These are phyloP conservation scores for Dentipellis fragilis DNA, from an alignment of 768 basidiomycete genomes.

Conservation along the genomic window DNA sequence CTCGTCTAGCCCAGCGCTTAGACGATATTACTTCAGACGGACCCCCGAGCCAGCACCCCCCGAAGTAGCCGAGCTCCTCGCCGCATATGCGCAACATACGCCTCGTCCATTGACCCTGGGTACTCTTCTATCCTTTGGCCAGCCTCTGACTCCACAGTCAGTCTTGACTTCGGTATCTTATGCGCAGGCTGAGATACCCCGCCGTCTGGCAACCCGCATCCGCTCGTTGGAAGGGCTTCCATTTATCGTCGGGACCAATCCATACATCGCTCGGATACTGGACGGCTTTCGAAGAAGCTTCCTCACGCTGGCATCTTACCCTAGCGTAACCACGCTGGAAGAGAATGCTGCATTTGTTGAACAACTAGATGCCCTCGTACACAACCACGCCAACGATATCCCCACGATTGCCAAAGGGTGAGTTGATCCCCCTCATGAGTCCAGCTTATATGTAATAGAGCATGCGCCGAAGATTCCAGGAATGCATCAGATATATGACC, in stretches of 20 bases:
- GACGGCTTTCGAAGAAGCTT: conserved; percentile 64
- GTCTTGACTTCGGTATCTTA: conserved; percentile 67
- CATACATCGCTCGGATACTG: conserved; percentile 67
- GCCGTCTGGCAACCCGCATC: conserved; percentile 65
- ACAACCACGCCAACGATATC: conserved; percentile 77
- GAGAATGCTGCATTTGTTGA: conserved; percentile 64
- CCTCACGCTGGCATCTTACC: conserved; percentile 55
- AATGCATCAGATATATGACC: conserved; percentile 76
- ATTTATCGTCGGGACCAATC: conserved; percentile 85
- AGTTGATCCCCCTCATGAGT: conserved; percentile 6
- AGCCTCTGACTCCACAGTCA: conserved; percentile 60
- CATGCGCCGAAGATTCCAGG: conserved; percentile 55
- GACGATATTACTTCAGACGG: conserved; percentile 8
- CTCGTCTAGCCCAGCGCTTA: no score
- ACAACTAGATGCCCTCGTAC: conserved; percentile 61
- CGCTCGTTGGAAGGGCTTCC: conserved; percentile 67
- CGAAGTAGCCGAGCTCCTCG: conserved; percentile 49
- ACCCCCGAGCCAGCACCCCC: conserved; percentile 40
- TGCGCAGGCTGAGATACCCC: conserved; percentile 67
- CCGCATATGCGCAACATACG: conserved; percentile 50
- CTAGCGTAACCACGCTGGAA: conserved; percentile 50
- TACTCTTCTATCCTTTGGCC: conserved; percentile 65
- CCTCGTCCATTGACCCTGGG: conserved; percentile 65
- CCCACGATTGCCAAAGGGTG: conserved; percentile 88
- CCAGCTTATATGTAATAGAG: background rate